Base-by-base conservation (phyloP, 129 eudicot species). In the Tagetes patula region DNA sequence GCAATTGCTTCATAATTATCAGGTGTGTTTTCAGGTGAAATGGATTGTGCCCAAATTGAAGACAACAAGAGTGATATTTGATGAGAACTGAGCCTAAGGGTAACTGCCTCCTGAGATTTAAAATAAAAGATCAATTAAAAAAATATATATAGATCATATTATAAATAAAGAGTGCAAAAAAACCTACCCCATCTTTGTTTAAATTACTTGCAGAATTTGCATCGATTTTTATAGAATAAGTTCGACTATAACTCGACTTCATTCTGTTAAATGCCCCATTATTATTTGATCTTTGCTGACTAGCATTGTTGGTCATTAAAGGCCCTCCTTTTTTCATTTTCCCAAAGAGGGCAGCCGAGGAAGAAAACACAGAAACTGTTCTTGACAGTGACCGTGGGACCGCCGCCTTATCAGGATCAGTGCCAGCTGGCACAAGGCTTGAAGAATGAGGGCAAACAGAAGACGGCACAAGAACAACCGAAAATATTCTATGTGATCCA, bases 391-490 rank as follows among this genome's bases (percentile, higher is more conserved):
- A 83, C 53, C 99, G 82, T 11, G 87, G 81, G 66, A 81, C 84
- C 32, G 69, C 81, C 42, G 82, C 76, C 67, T 88, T 89, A 60
- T 80, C 77, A 3, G 86, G 60, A 59, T 78, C 83, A 6, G 54
- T 37, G 2, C 20, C 62, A 56, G 80, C 62, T 72, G 82, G 77
- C 64, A 46, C 61, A 37, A 79, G n/a, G 13, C 61, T 67, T 64
- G 88, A 56, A 63, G 66, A 41, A 32, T 75, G 84, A 58, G 99
- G 99, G 74, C 87, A 81, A 60, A 95, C 89, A 2, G 97, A 88
- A 69, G 97, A 84, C 43, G 99, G 99, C 33, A 95, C 99, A 71
- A 95, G 99, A 67, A 90, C 97, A 63, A 95, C 96, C 13, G 99
- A 88, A 81, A 95, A 90, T 56, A 95, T 87, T 55, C 95, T 87